phyloP scores from a whole-genome alignment of 2,329 filamentous ascomycete species.

The Myriosclerotinia curreyana region DNA sequence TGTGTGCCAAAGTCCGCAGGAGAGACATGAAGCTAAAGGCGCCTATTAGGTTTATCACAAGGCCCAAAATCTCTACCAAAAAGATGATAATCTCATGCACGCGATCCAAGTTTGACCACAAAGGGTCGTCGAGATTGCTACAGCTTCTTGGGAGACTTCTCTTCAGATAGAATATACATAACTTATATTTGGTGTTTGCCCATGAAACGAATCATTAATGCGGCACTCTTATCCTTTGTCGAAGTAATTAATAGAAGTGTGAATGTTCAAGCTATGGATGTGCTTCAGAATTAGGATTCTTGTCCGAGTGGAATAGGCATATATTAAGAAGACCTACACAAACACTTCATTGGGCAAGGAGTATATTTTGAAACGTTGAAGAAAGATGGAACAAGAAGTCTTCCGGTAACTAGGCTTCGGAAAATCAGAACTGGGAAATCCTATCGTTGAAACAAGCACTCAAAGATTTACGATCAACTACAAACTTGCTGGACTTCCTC shows the following conservation, averaged over 20 bases:
- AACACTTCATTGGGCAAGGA: background rate
- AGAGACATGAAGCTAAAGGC: background rate
- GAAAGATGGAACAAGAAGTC: background rate
- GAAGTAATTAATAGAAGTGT: background rate
- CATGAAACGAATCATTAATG: constrained; percentile 5
- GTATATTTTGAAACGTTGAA: background rate
- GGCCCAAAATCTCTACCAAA: no score
- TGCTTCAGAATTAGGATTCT: background rate
- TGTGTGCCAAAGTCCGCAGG: background rate
- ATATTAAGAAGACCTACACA: background rate
- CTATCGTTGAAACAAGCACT: background rate
- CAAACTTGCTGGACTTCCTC: no score
- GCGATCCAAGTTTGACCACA: background rate
- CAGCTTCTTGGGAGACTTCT: background rate
- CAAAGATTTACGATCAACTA: background rate
- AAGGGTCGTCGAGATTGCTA: background rate
- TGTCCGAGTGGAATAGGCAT: background rate
- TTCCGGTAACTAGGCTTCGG: background rate
- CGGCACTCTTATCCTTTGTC: background rate
- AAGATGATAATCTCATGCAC: background rate
- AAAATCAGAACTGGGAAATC: background rate
- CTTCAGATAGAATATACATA: background rate
- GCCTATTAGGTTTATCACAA: background rate
- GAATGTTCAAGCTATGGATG: background rate
- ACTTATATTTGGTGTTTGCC: background rate